Evolutionary conservation across 78 protist species (phyloP), one percentile per base, ranked within the genome.

Genomic region (Cavenderia fasciculata): DNA sequence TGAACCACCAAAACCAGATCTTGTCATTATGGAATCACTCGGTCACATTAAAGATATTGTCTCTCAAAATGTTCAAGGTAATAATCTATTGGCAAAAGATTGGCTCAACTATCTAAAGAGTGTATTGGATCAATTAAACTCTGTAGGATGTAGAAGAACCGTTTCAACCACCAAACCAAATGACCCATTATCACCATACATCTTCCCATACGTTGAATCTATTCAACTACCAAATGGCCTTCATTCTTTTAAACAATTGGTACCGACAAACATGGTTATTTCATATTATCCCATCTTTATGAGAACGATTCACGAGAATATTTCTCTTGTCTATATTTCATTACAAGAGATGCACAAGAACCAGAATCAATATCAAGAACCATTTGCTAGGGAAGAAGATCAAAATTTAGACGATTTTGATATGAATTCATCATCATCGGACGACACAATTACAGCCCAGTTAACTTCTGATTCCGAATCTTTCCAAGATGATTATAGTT

Each of bases 261-360:
- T 57, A 4, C 34, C 63, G 3, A 57, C 10, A 10, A 18, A 57
- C 2, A 27, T 8, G 6, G 27, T 3, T 25, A 29, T 57, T 14
- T 23, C 14, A 4, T 12, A 18, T 21, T 66, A 66, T 66, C 12
- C 74, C 1, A 43, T 66, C 2, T 43, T 66, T 4, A 2, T 66
- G 56, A 66, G 74, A 66, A 66, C 74, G 19, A 3, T 66, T 23
- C 74, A 66, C 54, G 74, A 66, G 25, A 56, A 21, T 6, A 51
- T 66, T 6, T 66, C 74, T 23, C 11, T 33, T 11, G 1, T 66
- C 4, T 34, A 10, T 19, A 43, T 66, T 12, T 1, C 18, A 66
- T 62, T 29, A 2, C 51, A 66, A 66, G 56, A 66, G n/a, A n/a
- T n/a, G n/a, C n/a, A n/a, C n/a, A n/a, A n/a, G n/a, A n/a, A n/a